Evolutionary conservation across 169 alveolate genomes (phyloP).

Genomic region (Plasmodium yoelii): DNA sequence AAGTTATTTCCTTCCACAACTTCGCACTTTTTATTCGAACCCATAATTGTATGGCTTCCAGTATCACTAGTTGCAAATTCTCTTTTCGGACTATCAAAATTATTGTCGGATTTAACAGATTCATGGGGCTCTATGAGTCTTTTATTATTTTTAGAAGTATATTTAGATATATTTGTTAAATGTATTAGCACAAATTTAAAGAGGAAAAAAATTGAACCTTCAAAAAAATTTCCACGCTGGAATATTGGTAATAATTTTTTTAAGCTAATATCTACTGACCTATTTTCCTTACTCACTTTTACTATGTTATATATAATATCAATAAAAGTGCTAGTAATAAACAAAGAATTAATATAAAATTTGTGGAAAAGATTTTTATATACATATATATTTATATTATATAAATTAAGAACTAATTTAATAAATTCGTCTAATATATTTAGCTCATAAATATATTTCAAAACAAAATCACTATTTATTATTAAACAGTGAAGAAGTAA

Average conservation of each 20-base stretch:
- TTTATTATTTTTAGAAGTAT: background rate
- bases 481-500: slow-evolving; percentile 46
- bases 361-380: slow-evolving; percentile 20
- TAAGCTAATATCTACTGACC: slow-evolving; percentile 9
- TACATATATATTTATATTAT: slow-evolving; percentile 51
- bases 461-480: slow-evolving; percentile 59
- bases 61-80: background rate
- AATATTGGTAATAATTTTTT: slow-evolving; percentile 25
- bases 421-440: slow-evolving; percentile 52
- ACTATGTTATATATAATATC: slow-evolving; percentile 32
- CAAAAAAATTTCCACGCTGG: slow-evolving; percentile 8
- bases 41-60: background rate
- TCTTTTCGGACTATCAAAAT: background rate
- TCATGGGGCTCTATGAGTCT: background rate
- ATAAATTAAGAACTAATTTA: slow-evolving; percentile 29
- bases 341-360: slow-evolving; percentile 30
- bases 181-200: slow-evolving; percentile 48
- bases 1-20: background rate
- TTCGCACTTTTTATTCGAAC: background rate
- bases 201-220: slow-evolving; percentile 56
- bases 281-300: slow-evolving; percentile 1
- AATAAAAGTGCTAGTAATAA: slow-evolving; percentile 24
- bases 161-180: background rate
- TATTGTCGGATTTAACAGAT: background rate
- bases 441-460: slow-evolving; percentile 50